Conservation (phyloP, 2,329 filamentous ascomycete genomes). For the Colletotrichum tamarilloi region DNA sequence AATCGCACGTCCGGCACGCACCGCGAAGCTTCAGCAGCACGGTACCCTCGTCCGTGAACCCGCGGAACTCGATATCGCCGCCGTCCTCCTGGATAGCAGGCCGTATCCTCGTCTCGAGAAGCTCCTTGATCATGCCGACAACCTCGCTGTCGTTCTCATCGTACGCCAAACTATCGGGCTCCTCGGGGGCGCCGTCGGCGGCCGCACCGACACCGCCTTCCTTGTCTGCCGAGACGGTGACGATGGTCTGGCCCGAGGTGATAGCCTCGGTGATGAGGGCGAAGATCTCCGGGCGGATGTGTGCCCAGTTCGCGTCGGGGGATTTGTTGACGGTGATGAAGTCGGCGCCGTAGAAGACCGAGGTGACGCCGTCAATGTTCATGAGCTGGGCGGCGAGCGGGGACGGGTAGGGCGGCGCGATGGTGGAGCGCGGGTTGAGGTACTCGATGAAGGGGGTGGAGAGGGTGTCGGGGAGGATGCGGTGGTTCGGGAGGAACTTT, state of each 20-base stretch:
- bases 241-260: conserved; percentile 83
- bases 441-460: conserved; percentile 89
- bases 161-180: conserved; percentile 81
- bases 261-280: conserved; percentile 93
- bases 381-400: conserved; percentile 90
- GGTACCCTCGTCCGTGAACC: conserved; percentile 81
- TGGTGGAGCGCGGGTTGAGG: conserved; percentile 85
- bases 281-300: conserved; percentile 96
- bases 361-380: conserved; percentile 93
- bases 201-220: conserved; percentile 49
- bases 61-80: conserved; percentile 94
- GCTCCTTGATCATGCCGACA: conserved; percentile 97
- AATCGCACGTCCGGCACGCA: conserved; percentile 95
- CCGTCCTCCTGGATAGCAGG: conserved; percentile 98
- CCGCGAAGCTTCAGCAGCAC: conserved; percentile 90
- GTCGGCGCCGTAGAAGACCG: conserved; percentile 93
- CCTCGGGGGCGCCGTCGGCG: conserved; percentile 55
- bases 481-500: conserved; percentile 94
- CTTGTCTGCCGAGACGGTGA: conserved; percentile 75
- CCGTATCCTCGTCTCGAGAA: conserved; percentile 93
- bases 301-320: conserved; percentile 88
- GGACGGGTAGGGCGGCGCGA: conserved; percentile 89
- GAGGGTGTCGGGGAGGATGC: conserved; percentile 80
- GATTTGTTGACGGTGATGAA: conserved; percentile 98
- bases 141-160: conserved; percentile 94